Evolutionary conservation across 169 alveolate genomes (phyloP), one percentile per base, ranked within the genome.

Genomic region (Perkinsus chesapeaki): DNA sequence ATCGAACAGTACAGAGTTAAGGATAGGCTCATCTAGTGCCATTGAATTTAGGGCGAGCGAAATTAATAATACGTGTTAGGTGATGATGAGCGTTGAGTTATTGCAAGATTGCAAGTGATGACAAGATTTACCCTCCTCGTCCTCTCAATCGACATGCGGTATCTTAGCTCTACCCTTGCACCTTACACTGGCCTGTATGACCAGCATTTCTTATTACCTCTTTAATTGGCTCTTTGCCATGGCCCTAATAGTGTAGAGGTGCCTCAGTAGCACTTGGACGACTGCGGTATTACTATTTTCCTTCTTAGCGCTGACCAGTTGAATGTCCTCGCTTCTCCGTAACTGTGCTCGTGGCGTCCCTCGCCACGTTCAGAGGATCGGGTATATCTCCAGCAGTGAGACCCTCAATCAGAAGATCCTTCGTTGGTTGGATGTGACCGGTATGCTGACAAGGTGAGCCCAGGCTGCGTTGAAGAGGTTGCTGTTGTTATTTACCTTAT

Each of bases 401-500:
- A 94, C 96, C 39, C 73, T 93, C 39, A 94, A 94, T 38, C 95
- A 94, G 92, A 94, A 93, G 73, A 34, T 94, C 39, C 93, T 93
- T 60, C 91, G 96, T 37, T 94, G 93, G 93, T 92, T 94, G 39
- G 96, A 94, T 92, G 93, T 94, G 73, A 93, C 96, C 27, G 96
- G 96, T 23, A 93, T 94, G 91, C 91, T 94, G 39, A 94, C 96
- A 91, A 93, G 96, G 91, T 94, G 93, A 90, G 93, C 16, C 60
- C 5, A 5, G 60, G 60, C 60, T 43, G 60, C 60, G 60, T 43
- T 16, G 60, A 5, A 23, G 82, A 60, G 82, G 37, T 16, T 60
- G 82, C 23, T 47, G 72, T 47, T 19, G 27, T 23, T 60, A 34
- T 34, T 34, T 60, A 1, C 31, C 23, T 60, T 7, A 0, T 60